Base-by-base conservation (phyloP, 2,329 filamentous ascomycete species). In the Diatrype stigma region DNA sequence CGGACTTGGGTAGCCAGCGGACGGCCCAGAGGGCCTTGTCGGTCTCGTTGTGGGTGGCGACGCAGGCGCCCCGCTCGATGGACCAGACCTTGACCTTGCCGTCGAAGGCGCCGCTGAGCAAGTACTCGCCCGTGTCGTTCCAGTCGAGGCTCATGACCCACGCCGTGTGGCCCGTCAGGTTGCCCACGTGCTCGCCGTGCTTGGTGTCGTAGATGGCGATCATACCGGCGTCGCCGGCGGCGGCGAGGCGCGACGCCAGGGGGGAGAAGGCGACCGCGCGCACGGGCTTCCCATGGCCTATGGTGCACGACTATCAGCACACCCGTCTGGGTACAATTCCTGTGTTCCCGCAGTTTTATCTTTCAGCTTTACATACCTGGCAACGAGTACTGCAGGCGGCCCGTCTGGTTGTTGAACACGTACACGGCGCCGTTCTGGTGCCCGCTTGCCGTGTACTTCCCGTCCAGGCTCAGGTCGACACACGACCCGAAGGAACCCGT, bases 81-180 rank as follows among this genome's bases (percentile, higher is more conserved):
- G 90, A 93, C 94, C 94, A 99, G 28, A 97, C 89, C 71, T 96
- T 96, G 54, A 89, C 90, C 70, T 96, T 96, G 35, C 94, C 93
- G 65, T 97, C 92, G 68, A 95, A 90, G 1, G 88, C 85, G 45
- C 90, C 90, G 63, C 88, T 95, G 2, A 97, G 77, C 12, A 99
- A 75, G 68, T 89, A 96, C 71, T 97, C 93, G 45, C 94, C 94
- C 4, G 89, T 95, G 63, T 89, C 83, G 67, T 87, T 97, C 90
- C 93, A 99, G 67, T 96, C 90, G 42, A 97, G 76, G 30, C 87
- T 87, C 54, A 93, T 88, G 58, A 99, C 85, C 94, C 93, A 99
- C 5, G 89, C 87, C 1, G 82, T 80, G 67, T 93, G 89, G 30
- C 70, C 66, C 14, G 60, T 66, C 53, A 99, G 74, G 65, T 91